Evolutionary conservation across 2,329 filamentous ascomycete genomes (phyloP), one percentile per base, ranked within the genome.

Genomic region (Botrytis pseudocinerea): DNA sequence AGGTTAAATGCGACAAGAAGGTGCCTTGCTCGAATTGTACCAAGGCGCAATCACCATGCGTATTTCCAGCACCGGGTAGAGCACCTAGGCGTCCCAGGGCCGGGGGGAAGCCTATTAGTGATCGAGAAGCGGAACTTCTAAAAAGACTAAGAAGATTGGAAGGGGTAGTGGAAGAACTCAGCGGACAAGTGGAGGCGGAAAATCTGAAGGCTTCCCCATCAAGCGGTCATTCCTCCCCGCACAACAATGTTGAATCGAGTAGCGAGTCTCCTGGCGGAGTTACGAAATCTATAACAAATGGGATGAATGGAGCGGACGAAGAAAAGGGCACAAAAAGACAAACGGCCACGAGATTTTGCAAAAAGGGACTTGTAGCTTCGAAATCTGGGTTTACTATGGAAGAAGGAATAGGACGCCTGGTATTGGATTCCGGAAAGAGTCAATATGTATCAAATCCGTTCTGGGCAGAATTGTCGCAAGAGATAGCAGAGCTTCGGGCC

Each of bases 391-490:
- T 74, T 57, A 69, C 69, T 62, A 85, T 89, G 71, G 91, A 74
- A 25, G 57, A 42, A 25, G 75, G 76, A 32, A 92, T 81, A 91
- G 80, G 92, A 4, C 85, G 91, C 46, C 82, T 95, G 70, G 90
- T 94, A 0, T 83, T 94, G 51, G 91, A 91, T 75, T 91, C 94
- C 73, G 85, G 86, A 72, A 89, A 88, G 74, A 90, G 89, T 72
- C 85, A 91, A 79, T 95, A 94, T 80, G 89, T 95, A 76, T 93
- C 91, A 82, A 93, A 89, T 80, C 91, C 88, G 10, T 93, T 94
- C 78, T 94, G 91, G 91, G 76, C 91, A 32, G 92, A 88, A 75
- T 85, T 95, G 69, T 92, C 90, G 74, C 92, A 93, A 70, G 71
- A 73, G 38, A 78, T 81, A 18, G 76, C 78, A 14, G 79, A 81